Percentiles rank a stretch among this genome's conserved stretches.
These are phyloP conservation scores for Melanomma pulvis-pyrius DNA, from an alignment of 495 filamentous ascomycete species.

Conservation along the genomic window DNA sequence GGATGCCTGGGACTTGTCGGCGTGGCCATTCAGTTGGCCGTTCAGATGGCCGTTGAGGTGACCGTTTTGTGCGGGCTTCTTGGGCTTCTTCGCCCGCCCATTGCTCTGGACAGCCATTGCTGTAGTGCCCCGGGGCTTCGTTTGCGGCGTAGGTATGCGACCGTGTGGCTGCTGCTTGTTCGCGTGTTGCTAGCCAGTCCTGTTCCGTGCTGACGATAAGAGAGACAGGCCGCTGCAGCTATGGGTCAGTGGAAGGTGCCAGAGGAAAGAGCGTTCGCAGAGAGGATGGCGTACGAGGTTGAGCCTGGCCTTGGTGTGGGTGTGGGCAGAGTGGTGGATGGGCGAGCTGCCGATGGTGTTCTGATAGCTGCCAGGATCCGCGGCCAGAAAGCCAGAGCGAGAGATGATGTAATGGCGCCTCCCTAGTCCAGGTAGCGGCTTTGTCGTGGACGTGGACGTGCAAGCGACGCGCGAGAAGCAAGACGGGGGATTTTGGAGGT, in stretches of 20 bases:
- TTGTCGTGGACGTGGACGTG: neutral
- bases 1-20: constrained; percentile 5
- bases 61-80: constrained; percentile 29
- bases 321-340: neutral
- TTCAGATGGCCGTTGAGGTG: constrained; percentile 16
- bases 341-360: constrained; percentile 11
- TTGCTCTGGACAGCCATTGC: constrained; percentile 35
- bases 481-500: neutral
- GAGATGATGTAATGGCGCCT: constrained; percentile 22
- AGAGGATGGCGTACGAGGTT: neutral
- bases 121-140: constrained; percentile 6
- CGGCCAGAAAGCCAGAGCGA: neutral
- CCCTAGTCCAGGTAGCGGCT: neutral
- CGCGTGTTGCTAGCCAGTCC: neutral
- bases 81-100: constrained; percentile 33
- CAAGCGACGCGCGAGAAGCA: neutral
- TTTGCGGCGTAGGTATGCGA: constrained; percentile 2
- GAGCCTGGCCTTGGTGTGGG: neutral
- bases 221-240: neutral
- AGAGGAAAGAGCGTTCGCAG: neutral
- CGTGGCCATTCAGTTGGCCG: constrained; percentile 7
- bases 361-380: constrained; percentile 8
- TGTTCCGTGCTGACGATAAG: neutral
- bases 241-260: neutral
- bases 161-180: neutral